Base-by-base conservation (phyloP, 495 filamentous ascomycete species). In the Staphylotrichum tortipilum region DNA sequence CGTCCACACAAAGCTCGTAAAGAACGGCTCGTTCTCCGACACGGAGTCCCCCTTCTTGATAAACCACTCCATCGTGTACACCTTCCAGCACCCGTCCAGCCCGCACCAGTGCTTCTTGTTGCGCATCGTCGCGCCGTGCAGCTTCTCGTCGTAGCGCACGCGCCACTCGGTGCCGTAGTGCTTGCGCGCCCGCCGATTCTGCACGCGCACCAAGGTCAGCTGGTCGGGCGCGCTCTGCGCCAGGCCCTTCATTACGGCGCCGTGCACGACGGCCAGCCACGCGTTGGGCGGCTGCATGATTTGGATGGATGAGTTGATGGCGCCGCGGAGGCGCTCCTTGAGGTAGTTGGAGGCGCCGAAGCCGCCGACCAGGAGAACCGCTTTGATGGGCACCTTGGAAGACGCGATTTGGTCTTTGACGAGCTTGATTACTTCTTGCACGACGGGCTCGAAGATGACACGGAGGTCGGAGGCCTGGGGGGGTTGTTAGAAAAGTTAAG, bases 321-420 rank as follows among this genome's bases (percentile, higher is more conserved):
- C 62, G 14, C 66, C 61, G 6, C 60, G 66, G 42, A 88, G 61
- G 0, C 77, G 68, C 53, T 74, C 73, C 50, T 76, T 79, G 42
- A 87, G 72, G 60, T 85, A 86, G 53, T 76, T 78, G 18, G 76
- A 83, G 31, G 77, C 72, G n/a, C 84, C 84, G 50, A 86, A 83
- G 0, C 84, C 84, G 3, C 84, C 83, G 14, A 87, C 84, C 0
- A 87, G 72, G n/a, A 86, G 67, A 28, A 87, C 79, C 3, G 79
- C 75, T 54, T 74, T 63, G 10, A 69, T 65, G 1, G 65, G 69
- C 34, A 58, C 48, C 18, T 70, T 61, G 31, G 77, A 72, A 8
- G 62, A 60, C 1, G 61, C 45, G 7, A 81, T 75, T 55, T 86
- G 84, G 3, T 78, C 70, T 37, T 74, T 67, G 19, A 87, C 76